phyloP scores from a whole-genome alignment of 495 filamentous ascomycete genomes.

The Aspergillus leporis region DNA sequence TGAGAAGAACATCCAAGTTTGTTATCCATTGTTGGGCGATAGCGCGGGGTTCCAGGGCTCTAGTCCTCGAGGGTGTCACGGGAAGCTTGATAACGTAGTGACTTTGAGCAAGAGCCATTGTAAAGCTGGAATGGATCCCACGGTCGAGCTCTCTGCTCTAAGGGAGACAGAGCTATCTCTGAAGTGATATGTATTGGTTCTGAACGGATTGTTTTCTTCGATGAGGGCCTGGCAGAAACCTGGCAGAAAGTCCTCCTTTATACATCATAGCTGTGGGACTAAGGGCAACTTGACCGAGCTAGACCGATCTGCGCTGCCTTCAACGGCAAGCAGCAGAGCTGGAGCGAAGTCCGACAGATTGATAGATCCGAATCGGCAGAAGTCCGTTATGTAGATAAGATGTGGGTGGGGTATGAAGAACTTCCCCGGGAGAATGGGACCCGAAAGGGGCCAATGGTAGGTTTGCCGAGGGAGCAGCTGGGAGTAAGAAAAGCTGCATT shows the following conservation, averaged over 20 bases:
- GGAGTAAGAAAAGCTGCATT: background rate
- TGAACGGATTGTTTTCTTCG: background rate
- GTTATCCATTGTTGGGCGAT: conserved; percentile 43
- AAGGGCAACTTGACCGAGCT: background rate
- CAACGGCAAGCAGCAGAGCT: background rate
- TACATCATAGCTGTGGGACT: background rate
- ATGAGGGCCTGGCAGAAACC: background rate
- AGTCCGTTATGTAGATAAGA: background rate
- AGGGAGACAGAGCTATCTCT: background rate
- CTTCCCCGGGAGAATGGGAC: background rate
- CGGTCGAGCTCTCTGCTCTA: background rate
- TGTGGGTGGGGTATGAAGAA: background rate
- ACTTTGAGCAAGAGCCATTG: conserved; percentile 23
- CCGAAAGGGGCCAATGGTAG: background rate
- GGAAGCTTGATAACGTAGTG: conserved; percentile 38
- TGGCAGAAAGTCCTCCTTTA: background rate
- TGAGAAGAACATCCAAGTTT: conserved; percentile 26
- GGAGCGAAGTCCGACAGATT: conserved; percentile 3
- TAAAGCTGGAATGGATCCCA: background rate
- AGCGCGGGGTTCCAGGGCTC: conserved; percentile 23
- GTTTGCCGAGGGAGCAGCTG: background rate
- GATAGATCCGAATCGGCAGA: background rate
- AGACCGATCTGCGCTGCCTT: background rate
- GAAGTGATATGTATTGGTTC: background rate
- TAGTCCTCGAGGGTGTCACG: conserved; percentile 18